Base-by-base conservation (phyloP, 306 rosid genomes). In the Mimosa pudica region DNA sequence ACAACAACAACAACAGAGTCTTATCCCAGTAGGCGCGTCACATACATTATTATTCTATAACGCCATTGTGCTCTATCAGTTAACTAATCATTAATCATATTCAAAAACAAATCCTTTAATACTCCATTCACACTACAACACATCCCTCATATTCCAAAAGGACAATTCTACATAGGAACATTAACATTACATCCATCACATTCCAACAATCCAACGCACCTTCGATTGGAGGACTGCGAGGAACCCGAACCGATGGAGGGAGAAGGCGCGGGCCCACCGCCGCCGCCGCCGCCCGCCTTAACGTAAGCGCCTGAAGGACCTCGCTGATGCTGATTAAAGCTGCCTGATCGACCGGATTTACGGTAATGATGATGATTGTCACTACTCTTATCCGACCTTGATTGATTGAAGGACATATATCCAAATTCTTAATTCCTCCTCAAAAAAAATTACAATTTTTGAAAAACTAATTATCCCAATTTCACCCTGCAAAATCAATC, bases 381-480 rank as follows among this genome's bases (percentile, higher is more conserved):
- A 88, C 74, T 93, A 88, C 74, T 93, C 93, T 89, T 93, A 36
- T 91, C 98, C 69, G 94, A 11, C 90, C 92, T 91, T 85, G 97
- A 88, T 96, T 93, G 99, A 90, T 96, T 88, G 93, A 86, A 87
- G 97, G 98, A 96, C 99, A 96, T 96, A 96, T 83, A 93, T 93
- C 36, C 98, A 70, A 85, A 87, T 61, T 85, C 91, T 83, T 73
- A 55, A 91, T 82, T 81, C 86, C 30, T 24, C 30, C 30, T 24
- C 90, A 82, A 87, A 76, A 35, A 6, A 49, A 66, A 32, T 3
- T 3, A 48, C 46, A 20, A 2, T 33, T 71, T 33, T 71, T 33
- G 32, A 33, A 42, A 42, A 18, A 16, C 6, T 35, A 24, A 24
- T 24, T 24, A 24, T 24, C 30, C 67, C 30, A 61, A 9, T 61